Conservation (phyloP, 495 filamentous ascomycete species). For the Aspergillus wentii region DNA sequence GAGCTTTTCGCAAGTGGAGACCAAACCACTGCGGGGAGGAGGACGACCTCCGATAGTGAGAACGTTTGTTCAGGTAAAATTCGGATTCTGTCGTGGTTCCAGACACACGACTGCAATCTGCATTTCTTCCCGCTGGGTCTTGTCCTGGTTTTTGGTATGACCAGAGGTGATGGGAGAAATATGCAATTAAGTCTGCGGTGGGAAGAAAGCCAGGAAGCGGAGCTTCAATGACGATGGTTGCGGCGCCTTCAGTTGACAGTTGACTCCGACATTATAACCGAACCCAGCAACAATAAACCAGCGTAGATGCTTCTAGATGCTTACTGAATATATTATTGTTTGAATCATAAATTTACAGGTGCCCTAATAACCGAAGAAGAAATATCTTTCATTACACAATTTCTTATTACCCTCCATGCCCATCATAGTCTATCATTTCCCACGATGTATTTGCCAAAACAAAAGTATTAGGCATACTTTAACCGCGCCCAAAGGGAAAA, state of each 20-base stretch:
- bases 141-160: neutral
- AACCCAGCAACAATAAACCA: too few relatives aligned
- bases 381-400: too few relatives aligned
- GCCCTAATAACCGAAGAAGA: too few relatives aligned
- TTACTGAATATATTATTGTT: constrained; percentile 1
- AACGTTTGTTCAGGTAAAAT: neutral
- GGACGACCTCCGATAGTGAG: neutral
- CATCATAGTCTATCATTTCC: too few relatives aligned
- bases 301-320: neutral
- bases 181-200: neutral
- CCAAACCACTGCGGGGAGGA: constrained; percentile 1
- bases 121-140: neutral
- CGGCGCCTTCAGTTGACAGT: neutral
- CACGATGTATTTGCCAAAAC: too few relatives aligned
- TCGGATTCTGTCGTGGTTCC: too few relatives aligned
- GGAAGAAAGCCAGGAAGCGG: neutral
- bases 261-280: constrained; percentile 6
- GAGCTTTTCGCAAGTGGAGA: constrained; percentile 3
- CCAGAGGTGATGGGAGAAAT: neutral
- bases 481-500: constrained; percentile 13
- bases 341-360: too few relatives aligned
- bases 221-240: constrained; percentile 7
- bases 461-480: constrained; percentile 29
- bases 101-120: neutral
- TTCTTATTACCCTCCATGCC: too few relatives aligned